phyloP scores from a whole-genome alignment of 2,329 filamentous ascomycete species.

The Neofusicoccum ribis region DNA sequence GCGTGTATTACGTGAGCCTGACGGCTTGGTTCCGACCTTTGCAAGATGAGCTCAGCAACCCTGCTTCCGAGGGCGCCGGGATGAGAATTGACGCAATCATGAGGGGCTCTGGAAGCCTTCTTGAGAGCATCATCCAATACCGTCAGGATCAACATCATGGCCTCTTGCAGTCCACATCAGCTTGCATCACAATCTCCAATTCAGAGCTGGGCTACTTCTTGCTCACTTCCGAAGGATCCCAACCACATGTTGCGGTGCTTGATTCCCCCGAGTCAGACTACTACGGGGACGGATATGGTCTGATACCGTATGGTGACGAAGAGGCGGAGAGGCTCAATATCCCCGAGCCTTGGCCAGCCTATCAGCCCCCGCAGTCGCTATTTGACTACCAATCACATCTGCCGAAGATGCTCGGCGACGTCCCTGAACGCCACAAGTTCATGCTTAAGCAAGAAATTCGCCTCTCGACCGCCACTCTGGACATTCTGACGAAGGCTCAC shows the following conservation, averaged over 20 bases:
- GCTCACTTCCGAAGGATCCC: constrained; percentile 49
- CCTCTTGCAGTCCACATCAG: constrained; percentile 30
- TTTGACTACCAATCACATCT: constrained; percentile 61
- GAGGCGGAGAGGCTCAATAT: constrained; percentile 6
- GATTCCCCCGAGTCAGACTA: constrained; percentile 45
- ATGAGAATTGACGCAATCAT: constrained; percentile 60
- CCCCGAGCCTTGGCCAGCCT: constrained; percentile 63
- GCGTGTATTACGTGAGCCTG: constrained; percentile 57
- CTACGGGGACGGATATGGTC: constrained; percentile 32
- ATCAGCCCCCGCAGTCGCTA: constrained; percentile 59
- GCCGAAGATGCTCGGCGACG: constrained; percentile 57
- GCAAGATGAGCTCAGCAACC: constrained; percentile 56
- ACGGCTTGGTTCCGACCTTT: constrained; percentile 58
- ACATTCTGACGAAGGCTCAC: constrained; percentile 72
- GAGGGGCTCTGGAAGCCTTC: constrained; percentile 50
- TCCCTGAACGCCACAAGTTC: constrained; percentile 61
- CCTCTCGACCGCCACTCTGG: constrained; percentile 69
- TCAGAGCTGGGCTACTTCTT: constrained; percentile 60
- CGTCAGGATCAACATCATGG: constrained; percentile 34
- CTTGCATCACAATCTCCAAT: constrained; percentile 56
- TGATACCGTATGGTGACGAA: constrained; percentile 56
- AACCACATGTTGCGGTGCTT: constrained; percentile 53
- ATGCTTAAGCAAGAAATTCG: constrained; percentile 67
- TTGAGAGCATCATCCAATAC: constrained; percentile 48
- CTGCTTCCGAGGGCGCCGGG: constrained; percentile 50